A percentile compares a stretch with the other conserved stretches of the same genome.
Evolutionary conservation across 441 rosid species (phyloP).

Genomic region (Codiaeum variegatum): DNA sequence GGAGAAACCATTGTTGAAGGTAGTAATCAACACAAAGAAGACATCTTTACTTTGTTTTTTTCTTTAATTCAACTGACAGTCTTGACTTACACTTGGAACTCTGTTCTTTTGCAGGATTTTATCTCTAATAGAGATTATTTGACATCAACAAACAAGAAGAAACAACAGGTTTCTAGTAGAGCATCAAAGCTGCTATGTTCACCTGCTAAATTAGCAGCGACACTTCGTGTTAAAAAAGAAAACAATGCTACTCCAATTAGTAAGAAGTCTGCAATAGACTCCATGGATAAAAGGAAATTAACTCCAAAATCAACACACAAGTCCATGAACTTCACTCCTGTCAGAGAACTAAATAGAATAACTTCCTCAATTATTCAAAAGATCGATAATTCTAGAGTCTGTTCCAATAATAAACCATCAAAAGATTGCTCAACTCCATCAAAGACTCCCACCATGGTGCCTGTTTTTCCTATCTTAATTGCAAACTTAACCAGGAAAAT

Average conservation of each 20-base stretch:
- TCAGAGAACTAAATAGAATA: conserved; percentile 36
- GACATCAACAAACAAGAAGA: conserved; percentile 34
- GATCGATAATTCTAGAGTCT: conserved; percentile 50
- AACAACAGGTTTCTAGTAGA: conserved; percentile 15
- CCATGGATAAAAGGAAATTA: conserved; percentile 38
- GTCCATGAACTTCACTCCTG: conserved; percentile 48
- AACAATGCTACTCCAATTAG: conserved; percentile 25
- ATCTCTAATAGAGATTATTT: conserved; percentile 28
- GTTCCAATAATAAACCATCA: conserved; percentile 35
- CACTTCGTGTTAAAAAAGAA: conserved; percentile 32
- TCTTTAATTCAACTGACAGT: conserved; percentile 6
- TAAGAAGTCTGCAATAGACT: conserved; percentile 31
- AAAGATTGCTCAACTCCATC: conserved; percentile 59
- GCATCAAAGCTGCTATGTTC: conserved; percentile 28
- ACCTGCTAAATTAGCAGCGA: conserved; percentile 30
- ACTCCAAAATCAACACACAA: conserved; percentile 40
- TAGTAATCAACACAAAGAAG: conserved; percentile 14
- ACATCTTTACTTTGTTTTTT: not conserved
- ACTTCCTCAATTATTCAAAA: conserved; percentile 48
- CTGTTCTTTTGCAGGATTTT: conserved; percentile 32
- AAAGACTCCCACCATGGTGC: conserved; percentile 57
- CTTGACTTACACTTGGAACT: conserved; percentile 10
- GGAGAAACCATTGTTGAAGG: conserved; percentile 39
- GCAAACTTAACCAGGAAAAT: not conserved
- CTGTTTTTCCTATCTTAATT: not conserved